Evolutionary conservation across 2,329 filamentous ascomycete genomes (phyloP).

Genomic region (Trichophyton mentagrophytes): DNA sequence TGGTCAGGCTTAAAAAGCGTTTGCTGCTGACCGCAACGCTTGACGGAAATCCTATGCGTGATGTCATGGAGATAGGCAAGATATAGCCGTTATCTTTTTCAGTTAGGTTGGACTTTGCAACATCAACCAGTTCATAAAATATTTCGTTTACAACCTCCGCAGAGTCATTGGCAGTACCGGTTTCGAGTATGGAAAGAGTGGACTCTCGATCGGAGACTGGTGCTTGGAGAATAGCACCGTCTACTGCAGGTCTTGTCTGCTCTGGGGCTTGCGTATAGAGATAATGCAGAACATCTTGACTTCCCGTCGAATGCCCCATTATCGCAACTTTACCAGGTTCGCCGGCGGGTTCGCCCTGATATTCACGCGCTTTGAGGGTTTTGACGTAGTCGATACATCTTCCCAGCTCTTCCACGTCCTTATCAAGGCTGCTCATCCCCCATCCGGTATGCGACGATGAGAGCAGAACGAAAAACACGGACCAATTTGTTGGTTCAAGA

Average conservation of each 20-base stretch:
- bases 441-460: slow-evolving; percentile 44
- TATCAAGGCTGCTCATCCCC: slow-evolving; percentile 40
- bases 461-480: slow-evolving; percentile 39
- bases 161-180: slow-evolving; percentile 10
- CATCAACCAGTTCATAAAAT: slow-evolving; percentile 24
- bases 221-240: slow-evolving; percentile 69
- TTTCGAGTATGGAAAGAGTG: slow-evolving; percentile 27
- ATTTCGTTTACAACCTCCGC: slow-evolving; percentile 13
- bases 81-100: slow-evolving; percentile 18
- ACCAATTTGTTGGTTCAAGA: slow-evolving; percentile 41
- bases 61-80: slow-evolving; percentile 25
- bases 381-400: slow-evolving; percentile 41
- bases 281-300: slow-evolving; percentile 57
- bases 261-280: slow-evolving; percentile 26
- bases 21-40: slow-evolving; percentile 41
- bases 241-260: slow-evolving; percentile 41
- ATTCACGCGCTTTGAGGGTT: slow-evolving; percentile 17
- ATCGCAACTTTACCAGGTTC: slow-evolving; percentile 44
- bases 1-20: slow-evolving; percentile 46
- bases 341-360: slow-evolving; percentile 3
- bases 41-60: slow-evolving; percentile 21
- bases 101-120: slow-evolving; percentile 20
- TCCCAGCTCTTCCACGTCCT: slow-evolving; percentile 43
- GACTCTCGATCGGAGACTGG: slow-evolving; percentile 64
- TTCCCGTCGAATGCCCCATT: slow-evolving; percentile 58